These are phyloP conservation scores for Withania somnifera DNA, from an alignment of 305 asterid genomes.

Conservation along the genomic window DNA sequence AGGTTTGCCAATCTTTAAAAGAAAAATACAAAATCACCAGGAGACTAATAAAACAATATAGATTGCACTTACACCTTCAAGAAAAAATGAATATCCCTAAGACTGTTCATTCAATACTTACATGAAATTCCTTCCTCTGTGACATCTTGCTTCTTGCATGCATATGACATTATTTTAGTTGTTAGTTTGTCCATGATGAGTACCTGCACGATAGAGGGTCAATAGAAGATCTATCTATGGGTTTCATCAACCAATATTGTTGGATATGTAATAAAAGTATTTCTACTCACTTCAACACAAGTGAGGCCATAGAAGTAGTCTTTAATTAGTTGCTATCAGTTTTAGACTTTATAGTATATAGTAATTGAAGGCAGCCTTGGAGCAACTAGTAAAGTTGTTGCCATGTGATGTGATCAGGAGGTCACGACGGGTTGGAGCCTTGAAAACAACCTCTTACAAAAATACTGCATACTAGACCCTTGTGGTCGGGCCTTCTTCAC, in stretches of 20 bases:
- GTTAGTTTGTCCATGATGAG: conserved; percentile 97
- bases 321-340: background rate
- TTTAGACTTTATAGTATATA: background rate
- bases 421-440: no score
- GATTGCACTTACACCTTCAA: no score
- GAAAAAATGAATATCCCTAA: conserved; percentile 21
- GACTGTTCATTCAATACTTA: conserved; percentile 73
- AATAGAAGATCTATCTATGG: conserved; percentile 3
- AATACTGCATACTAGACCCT: no score
- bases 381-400: no score
- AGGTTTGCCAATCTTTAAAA: background rate
- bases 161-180: conserved; percentile 82
- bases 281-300: background rate
- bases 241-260: background rate
- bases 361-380: no score
- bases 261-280: background rate
- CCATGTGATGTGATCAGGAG: no score
- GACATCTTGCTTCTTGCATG: conserved; percentile 99
- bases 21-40: background rate
- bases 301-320: no score
- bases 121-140: conserved; percentile 99
- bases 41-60: background rate
- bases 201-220: conserved; percentile 49
- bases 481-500: no score
- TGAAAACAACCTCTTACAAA: no score